Base-by-base conservation (phyloP, 116 monocot species). In the Phalaenopsis hybrid region DNA sequence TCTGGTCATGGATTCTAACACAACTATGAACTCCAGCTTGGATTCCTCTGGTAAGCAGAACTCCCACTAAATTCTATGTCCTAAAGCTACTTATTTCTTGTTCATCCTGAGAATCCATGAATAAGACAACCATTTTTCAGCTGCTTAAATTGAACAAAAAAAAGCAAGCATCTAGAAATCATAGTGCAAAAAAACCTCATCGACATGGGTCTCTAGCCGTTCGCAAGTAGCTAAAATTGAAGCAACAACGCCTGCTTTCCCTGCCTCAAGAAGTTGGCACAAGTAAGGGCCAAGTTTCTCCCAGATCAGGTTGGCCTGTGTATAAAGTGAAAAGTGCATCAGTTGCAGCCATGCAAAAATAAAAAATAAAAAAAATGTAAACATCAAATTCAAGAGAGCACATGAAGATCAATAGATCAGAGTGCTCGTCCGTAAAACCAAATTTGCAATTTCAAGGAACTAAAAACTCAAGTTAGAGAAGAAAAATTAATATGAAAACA, bases 221-320 rank as follows among this genome's bases (percentile, higher is more conserved):
- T 93, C 88, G 74, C 95, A 92, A 83, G 95, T 84, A 74, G 93
- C 95, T 81, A 98, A 78, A 45, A 98, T 84, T 3, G 95, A 92
- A 77, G 98, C 95, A 83, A 91, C 84, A 18, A 99, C 93, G 75
- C 98, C 98, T 21, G 93, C 34, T 83, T 92, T 99, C 44, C 93
- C 93, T 45, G 51, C 63, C 85, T 88, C 85, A 80, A 99, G 86
- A 68, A 95, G 82, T 73, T 92, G 86, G 78, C 79, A 85, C 16
- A 89, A 58, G 37, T 89, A 85, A 74, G 85, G 75, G 79, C 93
- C 88, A 81, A 99, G 90, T 70, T 95, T 93, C 50, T 84, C 87
- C 95, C 92, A 95, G 10, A 99, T 87, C 78, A 86, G 72, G 11
- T 84, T 52, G 81, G 89, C 82, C 98, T 99, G 83, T 15, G 44